phyloP scores from a whole-genome alignment of 129 eudicot species.

The Arctium minus region DNA sequence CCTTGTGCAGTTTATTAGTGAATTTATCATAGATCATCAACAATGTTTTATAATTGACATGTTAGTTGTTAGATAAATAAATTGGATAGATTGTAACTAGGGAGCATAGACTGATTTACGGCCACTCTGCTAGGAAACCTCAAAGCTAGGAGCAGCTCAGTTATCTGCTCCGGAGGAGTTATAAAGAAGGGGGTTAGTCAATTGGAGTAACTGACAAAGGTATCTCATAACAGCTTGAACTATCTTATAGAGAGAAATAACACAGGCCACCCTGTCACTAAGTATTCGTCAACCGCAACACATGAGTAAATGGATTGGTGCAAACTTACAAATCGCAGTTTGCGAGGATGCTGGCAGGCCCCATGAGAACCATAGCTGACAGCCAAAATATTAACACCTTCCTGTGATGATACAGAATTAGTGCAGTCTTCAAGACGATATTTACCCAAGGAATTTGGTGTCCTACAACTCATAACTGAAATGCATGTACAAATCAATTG shows the following conservation, averaged over 20 bases:
- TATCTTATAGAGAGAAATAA: background rate
- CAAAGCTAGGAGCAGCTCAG: background rate
- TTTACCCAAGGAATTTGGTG: background rate
- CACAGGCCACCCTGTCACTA: background rate
- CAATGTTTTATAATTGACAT: background rate
- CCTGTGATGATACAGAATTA: conserved; percentile 44
- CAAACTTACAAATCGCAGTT: conserved; percentile 54
- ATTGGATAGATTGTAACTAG: background rate
- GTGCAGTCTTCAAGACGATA: conserved; percentile 3
- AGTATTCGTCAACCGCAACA: background rate
- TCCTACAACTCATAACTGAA: background rate
- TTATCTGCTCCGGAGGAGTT: background rate
- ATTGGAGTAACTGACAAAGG: background rate
- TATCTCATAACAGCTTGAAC: background rate
- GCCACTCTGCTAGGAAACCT: background rate
- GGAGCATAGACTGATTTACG: background rate
- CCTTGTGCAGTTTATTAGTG: background rate
- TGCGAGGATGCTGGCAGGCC: conserved; percentile 84
- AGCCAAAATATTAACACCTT: conserved; percentile 76
- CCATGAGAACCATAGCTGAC: conserved; percentile 89
- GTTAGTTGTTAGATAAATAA: background rate
- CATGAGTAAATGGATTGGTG: background rate
- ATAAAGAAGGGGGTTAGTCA: background rate
- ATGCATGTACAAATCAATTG: background rate
- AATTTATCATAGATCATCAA: background rate